These are phyloP conservation scores for Byssochlamys sp. DNA, from an alignment of 2,329 filamentous ascomycete species.

Conservation along the genomic window DNA sequence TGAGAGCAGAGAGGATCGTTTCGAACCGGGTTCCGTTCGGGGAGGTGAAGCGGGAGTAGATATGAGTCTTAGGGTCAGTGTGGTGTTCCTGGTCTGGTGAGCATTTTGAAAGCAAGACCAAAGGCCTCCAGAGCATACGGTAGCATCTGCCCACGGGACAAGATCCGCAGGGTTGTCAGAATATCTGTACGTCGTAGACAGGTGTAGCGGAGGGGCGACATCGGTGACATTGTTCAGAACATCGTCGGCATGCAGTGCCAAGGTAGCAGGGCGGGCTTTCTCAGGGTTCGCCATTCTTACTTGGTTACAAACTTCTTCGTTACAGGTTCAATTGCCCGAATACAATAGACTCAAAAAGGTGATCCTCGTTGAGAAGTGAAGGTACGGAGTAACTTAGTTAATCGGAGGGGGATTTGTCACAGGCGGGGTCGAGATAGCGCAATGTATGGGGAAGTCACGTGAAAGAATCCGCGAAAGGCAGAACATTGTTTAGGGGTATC, in stretches of 20 bases:
- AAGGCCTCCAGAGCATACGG: slow-evolving; percentile 39
- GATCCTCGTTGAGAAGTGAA: not conserved
- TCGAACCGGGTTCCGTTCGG: slow-evolving; percentile 81
- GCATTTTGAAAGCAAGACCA: not conserved
- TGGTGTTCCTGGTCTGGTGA: slow-evolving; percentile 5
- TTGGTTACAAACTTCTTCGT: not conserved
- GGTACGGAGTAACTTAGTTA: not conserved
- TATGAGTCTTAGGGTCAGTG: slow-evolving; percentile 40
- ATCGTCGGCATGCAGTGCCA: slow-evolving; percentile 75
- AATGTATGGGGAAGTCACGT: not conserved
- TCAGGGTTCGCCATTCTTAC: not conserved
- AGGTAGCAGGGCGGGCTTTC: slow-evolving; percentile 48
- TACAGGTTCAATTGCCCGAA: not conserved
- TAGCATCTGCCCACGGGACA: slow-evolving; percentile 40
- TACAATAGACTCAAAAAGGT: not conserved
- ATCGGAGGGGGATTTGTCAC: too few relatives aligned
- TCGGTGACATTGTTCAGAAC: slow-evolving; percentile 62
- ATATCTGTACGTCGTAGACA: slow-evolving; percentile 87
- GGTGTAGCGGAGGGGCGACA: slow-evolving; percentile 79
- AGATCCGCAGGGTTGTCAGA: slow-evolving; percentile 59
- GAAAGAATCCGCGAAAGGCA: not conserved
- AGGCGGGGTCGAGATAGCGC: not conserved
- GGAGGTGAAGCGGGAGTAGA: slow-evolving; percentile 73
- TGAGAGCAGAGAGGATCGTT: slow-evolving; percentile 63
- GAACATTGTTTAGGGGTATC: not conserved